Evolutionary conservation across 2,329 filamentous ascomycete species (phyloP).

Genomic region (Calonectria fujianensis): DNA sequence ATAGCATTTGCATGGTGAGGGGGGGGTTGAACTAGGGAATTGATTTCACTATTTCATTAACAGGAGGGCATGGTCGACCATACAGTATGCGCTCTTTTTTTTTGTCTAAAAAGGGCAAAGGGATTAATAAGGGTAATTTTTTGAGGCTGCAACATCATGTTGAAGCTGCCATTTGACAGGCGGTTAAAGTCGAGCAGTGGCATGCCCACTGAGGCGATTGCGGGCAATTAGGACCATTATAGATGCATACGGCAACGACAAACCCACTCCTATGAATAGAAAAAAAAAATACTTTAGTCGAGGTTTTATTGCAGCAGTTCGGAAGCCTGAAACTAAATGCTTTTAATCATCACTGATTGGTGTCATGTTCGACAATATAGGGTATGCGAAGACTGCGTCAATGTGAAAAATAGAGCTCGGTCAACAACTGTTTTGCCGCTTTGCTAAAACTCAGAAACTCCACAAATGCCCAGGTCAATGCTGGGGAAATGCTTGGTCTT

Average conservation of each 20-base stretch:
- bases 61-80: no score
- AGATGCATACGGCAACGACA: background rate
- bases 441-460: background rate
- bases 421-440: background rate
- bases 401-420: background rate
- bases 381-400: background rate
- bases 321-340: background rate
- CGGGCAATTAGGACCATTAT: background rate
- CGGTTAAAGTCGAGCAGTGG: background rate
- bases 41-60: constrained; percentile 17
- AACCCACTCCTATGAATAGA: background rate
- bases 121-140: background rate
- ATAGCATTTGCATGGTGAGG: constrained; percentile 21
- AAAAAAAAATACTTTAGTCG: no score
- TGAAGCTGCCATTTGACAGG: background rate
- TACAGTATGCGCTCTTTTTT: no score
- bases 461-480: background rate
- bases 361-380: background rate
- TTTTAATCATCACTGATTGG: background rate
- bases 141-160: background rate
- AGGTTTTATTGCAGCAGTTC: no score
- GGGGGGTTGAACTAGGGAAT: constrained; percentile 24
- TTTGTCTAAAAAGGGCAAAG: background rate
- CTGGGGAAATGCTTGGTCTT: background rate
- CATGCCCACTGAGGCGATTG: background rate